Conservation (phyloP, 2,329 filamentous ascomycete genomes). For the Fusarium penzigii region DNA sequence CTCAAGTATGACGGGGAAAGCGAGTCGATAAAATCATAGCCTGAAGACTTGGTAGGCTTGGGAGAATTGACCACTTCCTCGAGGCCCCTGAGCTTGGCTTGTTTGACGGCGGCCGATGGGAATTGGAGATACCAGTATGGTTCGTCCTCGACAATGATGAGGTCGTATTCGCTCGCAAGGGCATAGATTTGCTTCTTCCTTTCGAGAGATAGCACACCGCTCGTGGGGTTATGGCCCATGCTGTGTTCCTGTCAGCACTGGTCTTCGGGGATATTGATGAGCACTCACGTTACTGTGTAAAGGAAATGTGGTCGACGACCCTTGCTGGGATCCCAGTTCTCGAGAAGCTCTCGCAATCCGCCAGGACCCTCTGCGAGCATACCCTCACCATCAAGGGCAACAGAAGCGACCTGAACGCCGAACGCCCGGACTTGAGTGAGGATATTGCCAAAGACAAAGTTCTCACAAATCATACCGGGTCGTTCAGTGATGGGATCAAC, state of each 20-base stretch:
- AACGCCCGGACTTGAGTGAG: conserved; percentile 66
- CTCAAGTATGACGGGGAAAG: conserved; percentile 80
- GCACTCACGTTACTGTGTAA: conserved; percentile 83
- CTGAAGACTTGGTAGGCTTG: conserved; percentile 47
- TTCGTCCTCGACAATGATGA: conserved; percentile 91
- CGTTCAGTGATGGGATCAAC: conserved; percentile 67
- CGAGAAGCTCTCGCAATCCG: conserved; percentile 74
- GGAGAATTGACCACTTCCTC: conserved; percentile 33
- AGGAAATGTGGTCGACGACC: conserved; percentile 80
- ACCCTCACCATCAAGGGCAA: conserved; percentile 76
- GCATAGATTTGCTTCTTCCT: conserved; percentile 79
- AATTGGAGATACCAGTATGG: conserved; percentile 96
- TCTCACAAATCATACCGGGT: conserved; percentile 78
- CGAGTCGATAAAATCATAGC: conserved; percentile 79
- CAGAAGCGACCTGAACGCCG: conserved; percentile 71
- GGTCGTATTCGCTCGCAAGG: conserved; percentile 79
- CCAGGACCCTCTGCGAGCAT: conserved; percentile 75
- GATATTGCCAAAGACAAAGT: conserved; percentile 79
- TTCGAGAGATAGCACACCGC: conserved; percentile 70
- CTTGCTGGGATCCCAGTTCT: conserved; percentile 75
- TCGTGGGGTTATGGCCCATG: conserved; percentile 82
- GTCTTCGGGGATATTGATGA: neutral
- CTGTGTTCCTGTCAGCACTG: conserved; percentile 5
- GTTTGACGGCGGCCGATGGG: conserved; percentile 62
- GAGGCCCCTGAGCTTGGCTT: conserved; percentile 50